Evolutionary conservation across 129 eudicot species (phyloP).

Genomic region (sunflower (Helianthus annuus)): HanXRQr2.0-SUNRISE NC_035435.2:124517664-124518163

Average conservation of each 20-base stretch:
- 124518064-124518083: slow-evolving; percentile 66
- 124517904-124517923: slow-evolving; percentile 57
- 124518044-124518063: slow-evolving; percentile 56
- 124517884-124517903: slow-evolving; percentile 66
- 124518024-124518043: slow-evolving; percentile 66
- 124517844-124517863: slow-evolving; percentile 93
- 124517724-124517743: slow-evolving; percentile 18
- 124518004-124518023: slow-evolving; percentile 62
- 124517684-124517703: background rate
- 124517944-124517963: slow-evolving; percentile 61
- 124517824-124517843: slow-evolving; percentile 66
- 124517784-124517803: background rate
- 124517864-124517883: slow-evolving; percentile 38
- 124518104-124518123: too few species aligned
- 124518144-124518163: too few species aligned
- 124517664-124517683: slow-evolving; percentile 9
- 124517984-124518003: slow-evolving; percentile 78
- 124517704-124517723: slow-evolving; percentile 15
- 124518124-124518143: too few species aligned
- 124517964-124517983: slow-evolving; percentile 78
- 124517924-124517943: slow-evolving; percentile 59
- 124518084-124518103: too few species aligned
- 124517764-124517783: background rate
- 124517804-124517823: background rate
- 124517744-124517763: slow-evolving; percentile 11